phyloP scores from a whole-genome alignment of 768 basidiomycete genomes.

The Xerocomus brunneocitrinus region DNA sequence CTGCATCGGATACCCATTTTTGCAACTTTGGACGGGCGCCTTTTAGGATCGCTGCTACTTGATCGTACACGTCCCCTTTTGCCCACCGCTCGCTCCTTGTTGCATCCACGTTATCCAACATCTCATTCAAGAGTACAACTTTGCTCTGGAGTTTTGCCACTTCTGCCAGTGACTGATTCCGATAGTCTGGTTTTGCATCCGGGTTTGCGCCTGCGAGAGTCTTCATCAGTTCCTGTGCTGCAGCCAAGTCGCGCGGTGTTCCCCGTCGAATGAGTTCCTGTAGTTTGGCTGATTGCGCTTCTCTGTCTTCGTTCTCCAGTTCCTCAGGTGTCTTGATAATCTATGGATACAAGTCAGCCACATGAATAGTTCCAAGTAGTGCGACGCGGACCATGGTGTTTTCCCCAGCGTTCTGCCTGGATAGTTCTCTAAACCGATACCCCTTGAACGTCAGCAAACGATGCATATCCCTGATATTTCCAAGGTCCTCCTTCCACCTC shows the following conservation, averaged over 20 bases:
- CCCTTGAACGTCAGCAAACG: constrained; percentile 92
- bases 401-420: constrained; percentile 16
- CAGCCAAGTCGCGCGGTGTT: constrained; percentile 90
- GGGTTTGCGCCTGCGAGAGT: constrained; percentile 91
- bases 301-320: constrained; percentile 91
- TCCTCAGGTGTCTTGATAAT: constrained; percentile 94
- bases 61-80: constrained; percentile 91
- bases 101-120: constrained; percentile 87
- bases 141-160: constrained; percentile 94
- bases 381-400: constrained; percentile 19
- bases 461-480: constrained; percentile 98
- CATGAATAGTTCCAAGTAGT: neutral
- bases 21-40: constrained; percentile 91
- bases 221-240: constrained; percentile 98
- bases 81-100: constrained; percentile 73
- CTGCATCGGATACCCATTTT: constrained; percentile 95
- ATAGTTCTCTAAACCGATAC: constrained; percentile 63
- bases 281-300: constrained; percentile 94
- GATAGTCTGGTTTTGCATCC: constrained; percentile 91
- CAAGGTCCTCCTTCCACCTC: constrained; percentile 93
- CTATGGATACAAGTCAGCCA: constrained; percentile 35
- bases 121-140: constrained; percentile 92
- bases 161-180: constrained; percentile 81
- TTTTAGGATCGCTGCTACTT: constrained; percentile 81
- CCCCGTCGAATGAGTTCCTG: constrained; percentile 96